Percentiles rank a stretch among this genome's conserved stretches.
phyloP scores from a whole-genome alignment of 2,329 filamentous ascomycete species.

The Hymenoscyphus scutula region DNA sequence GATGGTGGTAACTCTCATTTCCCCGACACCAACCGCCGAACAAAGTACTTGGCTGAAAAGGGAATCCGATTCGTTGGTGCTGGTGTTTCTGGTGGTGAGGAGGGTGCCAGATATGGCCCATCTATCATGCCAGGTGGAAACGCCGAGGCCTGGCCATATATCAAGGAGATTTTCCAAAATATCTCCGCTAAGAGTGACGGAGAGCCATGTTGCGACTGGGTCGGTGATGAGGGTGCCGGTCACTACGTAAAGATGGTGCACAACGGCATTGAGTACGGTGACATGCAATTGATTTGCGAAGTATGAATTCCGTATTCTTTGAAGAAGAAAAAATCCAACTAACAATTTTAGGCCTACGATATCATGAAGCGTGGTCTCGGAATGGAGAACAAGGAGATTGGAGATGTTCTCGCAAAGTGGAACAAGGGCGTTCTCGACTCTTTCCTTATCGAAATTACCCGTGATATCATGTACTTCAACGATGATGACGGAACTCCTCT shows the following conservation, averaged over 20 bases:
- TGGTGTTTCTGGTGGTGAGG: slow-evolving; percentile 98
- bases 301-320: slow-evolving; percentile 53
- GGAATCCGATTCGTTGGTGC: slow-evolving; percentile 93
- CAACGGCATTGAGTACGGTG: slow-evolving; percentile 99
- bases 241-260: slow-evolving; percentile 99
- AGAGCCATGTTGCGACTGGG: slow-evolving; percentile 99
- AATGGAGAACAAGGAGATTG: slow-evolving; percentile 88
- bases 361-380: slow-evolving; percentile 99
- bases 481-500: slow-evolving; percentile 88
- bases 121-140: slow-evolving; percentile 99
- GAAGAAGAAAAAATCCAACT: background rate
- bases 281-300: slow-evolving; percentile 99
- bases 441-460: slow-evolving; percentile 98
- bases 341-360: slow-evolving; percentile 77
- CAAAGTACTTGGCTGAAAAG: slow-evolving; percentile 81
- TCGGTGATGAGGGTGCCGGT: slow-evolving; percentile 97
- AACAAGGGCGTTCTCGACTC: slow-evolving; percentile 98
- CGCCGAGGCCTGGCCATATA: slow-evolving; percentile 94
- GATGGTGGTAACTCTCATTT: slow-evolving; percentile 99
- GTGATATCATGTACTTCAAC: slow-evolving; percentile 97
- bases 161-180: slow-evolving; percentile 99
- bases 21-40: slow-evolving; percentile 97
- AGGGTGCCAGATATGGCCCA: slow-evolving; percentile 95
- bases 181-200: slow-evolving; percentile 96
- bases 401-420: slow-evolving; percentile 91